Percentiles rank a stretch among this genome's conserved stretches.
phyloP scores from a whole-genome alignment of 371 early-diverging fungal species.

The Lichtheimia ramosa region DNA sequence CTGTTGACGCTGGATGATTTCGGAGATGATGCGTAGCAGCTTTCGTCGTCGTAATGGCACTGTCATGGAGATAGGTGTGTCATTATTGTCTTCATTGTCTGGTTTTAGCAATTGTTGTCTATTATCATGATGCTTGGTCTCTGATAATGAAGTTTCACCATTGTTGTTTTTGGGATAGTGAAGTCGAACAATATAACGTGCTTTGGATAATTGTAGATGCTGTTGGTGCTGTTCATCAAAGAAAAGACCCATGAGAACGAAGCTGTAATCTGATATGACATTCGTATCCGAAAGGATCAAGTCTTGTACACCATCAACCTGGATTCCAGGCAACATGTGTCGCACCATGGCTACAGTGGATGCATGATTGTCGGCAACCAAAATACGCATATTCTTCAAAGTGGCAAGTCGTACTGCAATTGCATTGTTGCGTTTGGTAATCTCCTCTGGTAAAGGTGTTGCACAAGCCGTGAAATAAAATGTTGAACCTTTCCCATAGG shows the following conservation, averaged over 20 bases:
- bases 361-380: conserved; percentile 32
- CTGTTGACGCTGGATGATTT: not conserved
- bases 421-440: conserved; percentile 17
- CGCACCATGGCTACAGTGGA: conserved; percentile 36
- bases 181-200: conserved; percentile 31
- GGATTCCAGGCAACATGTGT: conserved; percentile 24
- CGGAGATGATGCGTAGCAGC: conserved; percentile 31
- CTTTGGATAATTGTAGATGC: conserved; percentile 20
- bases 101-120: not conserved
- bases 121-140: not conserved
- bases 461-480: conserved; percentile 52
- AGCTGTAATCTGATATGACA: conserved; percentile 20
- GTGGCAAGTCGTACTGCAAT: conserved; percentile 11
- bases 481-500: conserved; percentile 55
- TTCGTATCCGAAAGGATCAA: not conserved
- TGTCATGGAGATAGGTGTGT: conserved; percentile 33
- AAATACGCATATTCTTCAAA: conserved; percentile 25
- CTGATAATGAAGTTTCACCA: not conserved
- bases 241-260: conserved; percentile 36
- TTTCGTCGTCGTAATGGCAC: conserved; percentile 57
- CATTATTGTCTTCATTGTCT: not conserved
- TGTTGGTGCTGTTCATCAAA: conserved; percentile 10
- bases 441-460: conserved; percentile 28
- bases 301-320: conserved; percentile 21
- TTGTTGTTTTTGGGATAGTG: conserved; percentile 30